phyloP scores from a whole-genome alignment of 139 green algal genomes.

The Volvox africanus region DNA sequence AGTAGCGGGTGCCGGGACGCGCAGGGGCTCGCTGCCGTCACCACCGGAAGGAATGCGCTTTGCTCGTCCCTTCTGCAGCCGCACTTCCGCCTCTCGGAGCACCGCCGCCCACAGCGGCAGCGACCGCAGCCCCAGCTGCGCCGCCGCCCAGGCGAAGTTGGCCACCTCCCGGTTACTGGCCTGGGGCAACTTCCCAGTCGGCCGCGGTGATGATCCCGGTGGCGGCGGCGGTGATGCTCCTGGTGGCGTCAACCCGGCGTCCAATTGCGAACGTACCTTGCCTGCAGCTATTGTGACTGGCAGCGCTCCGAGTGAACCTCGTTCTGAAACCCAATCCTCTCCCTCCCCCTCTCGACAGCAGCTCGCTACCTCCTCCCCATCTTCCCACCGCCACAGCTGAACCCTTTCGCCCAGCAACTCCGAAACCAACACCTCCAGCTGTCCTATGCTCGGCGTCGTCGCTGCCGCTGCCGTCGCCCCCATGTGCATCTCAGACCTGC shows the following conservation, averaged over 20 bases:
- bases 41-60: not conserved
- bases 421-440: conserved; percentile 10
- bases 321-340: not conserved
- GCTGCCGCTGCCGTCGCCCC: not conserved
- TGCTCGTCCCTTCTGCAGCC: not conserved
- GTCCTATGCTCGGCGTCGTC: not conserved
- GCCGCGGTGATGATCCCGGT: not conserved
- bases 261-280: not conserved
- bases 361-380: not conserved
- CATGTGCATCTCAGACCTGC: too few relatives aligned
- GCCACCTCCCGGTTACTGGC: not conserved
- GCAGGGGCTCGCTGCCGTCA: too few relatives aligned
- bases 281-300: too few relatives aligned
- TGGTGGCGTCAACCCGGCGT: not conserved
- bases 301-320: not conserved
- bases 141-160: conserved; percentile 38
- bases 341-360: not conserved
- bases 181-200: not conserved
- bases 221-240: not conserved
- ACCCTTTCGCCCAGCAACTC: not conserved
- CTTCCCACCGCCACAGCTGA: not conserved
- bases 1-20: too few relatives aligned
- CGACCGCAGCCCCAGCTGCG: conserved; percentile 13
- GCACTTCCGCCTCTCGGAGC: not conserved
- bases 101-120: conserved; percentile 5